These are phyloP conservation scores for Sclerotinia borealis DNA, from an alignment of 2,329 filamentous ascomycete genomes.

Conservation along the genomic window DNA sequence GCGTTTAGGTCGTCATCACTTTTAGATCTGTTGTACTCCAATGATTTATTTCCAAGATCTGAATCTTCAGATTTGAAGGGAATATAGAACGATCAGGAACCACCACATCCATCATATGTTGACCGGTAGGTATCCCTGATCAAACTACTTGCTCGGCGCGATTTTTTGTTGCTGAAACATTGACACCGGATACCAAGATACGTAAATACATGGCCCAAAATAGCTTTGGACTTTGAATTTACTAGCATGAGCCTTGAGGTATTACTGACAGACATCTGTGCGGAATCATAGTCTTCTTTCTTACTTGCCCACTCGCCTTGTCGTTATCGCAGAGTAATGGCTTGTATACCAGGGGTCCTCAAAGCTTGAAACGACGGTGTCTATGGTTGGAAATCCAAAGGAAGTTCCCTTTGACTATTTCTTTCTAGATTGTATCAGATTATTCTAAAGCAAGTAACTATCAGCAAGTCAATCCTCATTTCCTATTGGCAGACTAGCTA, in stretches of 20 bases:
- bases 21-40: background rate
- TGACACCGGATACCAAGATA: background rate
- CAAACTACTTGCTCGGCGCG: background rate
- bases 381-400: background rate
- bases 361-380: constrained; percentile 2
- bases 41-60: background rate
- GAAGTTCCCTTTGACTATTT: background rate
- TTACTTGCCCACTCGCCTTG: background rate
- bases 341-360: background rate
- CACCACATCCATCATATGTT: background rate
- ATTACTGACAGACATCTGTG: background rate
- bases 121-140: background rate
- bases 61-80: background rate
- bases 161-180: background rate
- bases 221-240: background rate
- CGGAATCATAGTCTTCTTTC: background rate
- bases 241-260: background rate
- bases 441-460: background rate
- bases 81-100: background rate
- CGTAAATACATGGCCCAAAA: too few relatives aligned
- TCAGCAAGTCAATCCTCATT: background rate
- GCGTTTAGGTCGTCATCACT: background rate
- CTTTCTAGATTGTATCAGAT: background rate
- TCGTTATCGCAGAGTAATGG: background rate
- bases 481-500: background rate